Evolutionary conservation across 148 eudicot species (phyloP).

Genomic region (Rhododendron molle): DNA sequence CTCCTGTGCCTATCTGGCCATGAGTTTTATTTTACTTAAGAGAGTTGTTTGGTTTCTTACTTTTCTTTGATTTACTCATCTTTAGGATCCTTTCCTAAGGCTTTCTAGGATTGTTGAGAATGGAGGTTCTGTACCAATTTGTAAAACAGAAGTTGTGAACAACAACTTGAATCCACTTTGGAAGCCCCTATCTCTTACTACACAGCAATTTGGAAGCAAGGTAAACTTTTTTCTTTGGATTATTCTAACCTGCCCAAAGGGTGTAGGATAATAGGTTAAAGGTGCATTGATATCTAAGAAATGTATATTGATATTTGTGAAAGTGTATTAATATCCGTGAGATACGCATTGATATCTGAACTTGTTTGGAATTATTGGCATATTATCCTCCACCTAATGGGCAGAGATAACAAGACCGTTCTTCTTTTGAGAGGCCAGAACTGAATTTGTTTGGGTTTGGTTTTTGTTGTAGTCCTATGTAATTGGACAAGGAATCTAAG

Average conservation of each 20-base stretch:
- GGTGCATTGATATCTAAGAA: too few species aligned
- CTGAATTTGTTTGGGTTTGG: neutral
- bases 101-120: conserved; percentile 72
- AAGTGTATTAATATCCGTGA: too few species aligned
- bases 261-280: too few species aligned
- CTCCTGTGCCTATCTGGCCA: neutral
- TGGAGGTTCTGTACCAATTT: conserved; percentile 67
- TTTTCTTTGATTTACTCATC: conserved; percentile 12
- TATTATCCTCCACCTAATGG: too few species aligned
- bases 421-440: neutral
- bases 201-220: conserved; percentile 84
- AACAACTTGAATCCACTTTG: conserved; percentile 87
- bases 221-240: conserved; percentile 29
- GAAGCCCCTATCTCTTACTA: conserved; percentile 72
- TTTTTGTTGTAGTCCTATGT: neutral
- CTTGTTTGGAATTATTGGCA: too few species aligned
- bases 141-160: conserved; percentile 82
- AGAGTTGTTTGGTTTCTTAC: neutral
- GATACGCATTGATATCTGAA: too few species aligned
- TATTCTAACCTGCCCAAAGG: too few species aligned
- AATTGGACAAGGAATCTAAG: neutral
- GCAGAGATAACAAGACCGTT: neutral
- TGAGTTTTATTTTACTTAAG: neutral
- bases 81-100: conserved; percentile 89
- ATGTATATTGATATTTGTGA: too few species aligned